Evolutionary conservation across 129 eudicot genomes (phyloP), one percentile per base, ranked within the genome.

Genomic region (Sambucus nigra): DNA sequence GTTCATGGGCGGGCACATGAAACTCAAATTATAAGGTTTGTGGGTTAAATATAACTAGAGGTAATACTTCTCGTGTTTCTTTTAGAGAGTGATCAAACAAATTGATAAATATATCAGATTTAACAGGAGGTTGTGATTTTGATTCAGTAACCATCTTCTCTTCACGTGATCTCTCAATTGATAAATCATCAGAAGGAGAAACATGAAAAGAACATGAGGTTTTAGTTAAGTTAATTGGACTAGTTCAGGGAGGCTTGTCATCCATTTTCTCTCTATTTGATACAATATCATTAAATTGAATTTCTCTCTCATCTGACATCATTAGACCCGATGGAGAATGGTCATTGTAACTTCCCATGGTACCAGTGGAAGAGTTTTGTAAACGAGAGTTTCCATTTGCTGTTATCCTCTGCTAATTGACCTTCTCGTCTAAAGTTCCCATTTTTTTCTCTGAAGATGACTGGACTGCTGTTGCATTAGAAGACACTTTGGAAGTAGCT

Each of bases 401-500:
- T 9, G 58, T 61, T n/a, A 41, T 49, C 27, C 51, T 60, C 38
- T 51, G 76, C 64, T 60, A 80, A 59, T 51, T 61, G 16, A 59
- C 72, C 61, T 68, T 79, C 62, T 59, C 75, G 63, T 49, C 79
- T 44, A 68, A 31, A 51, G 65, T 21, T 40, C 39, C 80, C 58
- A 47, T 52, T 62, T 61, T 67, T 56, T 74, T 76, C 25, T 66
- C 84, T 59, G 72, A 50, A 65, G 80, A 54, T 19, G 75, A 73
- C 56, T 71, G 79, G 66, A 35, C 66, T 22, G 74, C 46, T 25
- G 69, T 25, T 63, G 71, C 17, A 60, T 55, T 73, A 16, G 95
- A 82, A 57, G 86, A 58, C 24, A 62, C 57, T 60, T 82, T 91
- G 17, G 71, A 61, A 19, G 75, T 57, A 51, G 51, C 76, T 51